Base-by-base conservation (phyloP, 1,284 basidiomycete species). In the Moesziomyces sp. region DNA sequence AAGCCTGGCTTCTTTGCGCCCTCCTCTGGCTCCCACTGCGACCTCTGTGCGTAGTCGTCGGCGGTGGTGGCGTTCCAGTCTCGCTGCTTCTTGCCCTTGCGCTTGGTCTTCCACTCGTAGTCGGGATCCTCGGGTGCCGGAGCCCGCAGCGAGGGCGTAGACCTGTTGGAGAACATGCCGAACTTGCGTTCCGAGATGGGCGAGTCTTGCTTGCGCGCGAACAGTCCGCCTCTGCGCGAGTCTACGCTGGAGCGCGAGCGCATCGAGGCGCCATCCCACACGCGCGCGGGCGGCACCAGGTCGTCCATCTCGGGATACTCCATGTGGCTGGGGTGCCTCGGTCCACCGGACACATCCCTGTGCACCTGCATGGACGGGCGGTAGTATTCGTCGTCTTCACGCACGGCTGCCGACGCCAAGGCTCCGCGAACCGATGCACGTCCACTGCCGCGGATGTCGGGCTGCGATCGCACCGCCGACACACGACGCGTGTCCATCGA, bases 221-320 rank as follows among this genome's bases (percentile, higher is more conserved):
- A 18, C 5, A 16, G 38, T 24, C 54, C 30, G 1, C 10, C 30
- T 13, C 30, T 53, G 11, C 52, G 55, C 38, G 21, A 28, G 30
- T 68, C 66, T 11, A 58, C 40, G 42, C 66, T 68, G 47, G 48
- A 44, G 19, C 66, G 50, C 19, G 58, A 59, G 38, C 49, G 51
- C 1, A 57, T 34, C 14, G 60, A 63, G 9, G 56, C 60, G 6
- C 10, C 24, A 16, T 66, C 69, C 58, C 55, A 72, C 5, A 30
- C 40, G 5, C 62, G 51, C 14, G 56, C 11, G 16, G 69, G 69
- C 24, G 69, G 69, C 3, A 72, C 62, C 0, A 72, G 52, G 35
- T 72, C 69, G 45, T 72, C 69, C 55, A 72, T 65, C 19, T 72
- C 62, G 6, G 58, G 58, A 53, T 72, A 72, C 30, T n/a, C 46